A percentile compares a stretch with the other conserved stretches of the same genome.
These are phyloP conservation scores for Lachancea sp. DNA, from an alignment of 805 yeast genomes.

Conservation along the genomic window DNA sequence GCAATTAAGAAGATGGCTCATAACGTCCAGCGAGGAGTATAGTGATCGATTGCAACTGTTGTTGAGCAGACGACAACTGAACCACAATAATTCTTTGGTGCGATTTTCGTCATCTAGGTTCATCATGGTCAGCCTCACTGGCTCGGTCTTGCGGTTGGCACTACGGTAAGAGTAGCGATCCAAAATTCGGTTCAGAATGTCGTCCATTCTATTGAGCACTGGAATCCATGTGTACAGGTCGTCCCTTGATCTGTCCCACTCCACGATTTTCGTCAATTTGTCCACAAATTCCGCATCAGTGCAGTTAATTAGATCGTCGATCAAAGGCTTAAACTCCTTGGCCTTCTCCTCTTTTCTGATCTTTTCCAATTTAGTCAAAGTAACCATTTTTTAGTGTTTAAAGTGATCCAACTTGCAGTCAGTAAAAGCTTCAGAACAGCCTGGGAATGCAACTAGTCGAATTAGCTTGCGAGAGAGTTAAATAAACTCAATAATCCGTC, in stretches of 20 bases:
- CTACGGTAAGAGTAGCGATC: slow-evolving; percentile 39
- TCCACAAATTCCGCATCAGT: slow-evolving; percentile 37
- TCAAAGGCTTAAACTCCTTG: slow-evolving; percentile 30
- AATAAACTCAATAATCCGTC: too few species aligned
- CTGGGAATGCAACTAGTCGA: too few species aligned
- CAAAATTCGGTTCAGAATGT: slow-evolving; percentile 48
- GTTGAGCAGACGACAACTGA: slow-evolving; percentile 57
- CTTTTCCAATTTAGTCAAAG: slow-evolving; percentile 27
- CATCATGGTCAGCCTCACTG: slow-evolving; percentile 43
- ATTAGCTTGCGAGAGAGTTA: too few species aligned
- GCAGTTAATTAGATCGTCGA: slow-evolving; percentile 36
- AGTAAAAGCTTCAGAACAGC: neutral
- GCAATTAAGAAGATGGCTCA: slow-evolving; percentile 51
- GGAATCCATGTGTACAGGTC: slow-evolving; percentile 73
- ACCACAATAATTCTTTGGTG: slow-evolving; percentile 49
- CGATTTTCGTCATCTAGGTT: slow-evolving; percentile 40
- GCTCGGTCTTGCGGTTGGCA: slow-evolving; percentile 37
- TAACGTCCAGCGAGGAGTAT: slow-evolving; percentile 59
- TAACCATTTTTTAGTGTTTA: slow-evolving; percentile 18
- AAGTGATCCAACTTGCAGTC: neutral
- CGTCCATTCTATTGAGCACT: slow-evolving; percentile 69
- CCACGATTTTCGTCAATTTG: slow-evolving; percentile 33
- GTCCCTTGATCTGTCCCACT: slow-evolving; percentile 60
- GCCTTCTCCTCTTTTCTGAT: slow-evolving; percentile 29
- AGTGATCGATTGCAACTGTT: slow-evolving; percentile 62